phyloP scores from a whole-genome alignment of 768 basidiomycete genomes.

The Trametes cubensis region DNA sequence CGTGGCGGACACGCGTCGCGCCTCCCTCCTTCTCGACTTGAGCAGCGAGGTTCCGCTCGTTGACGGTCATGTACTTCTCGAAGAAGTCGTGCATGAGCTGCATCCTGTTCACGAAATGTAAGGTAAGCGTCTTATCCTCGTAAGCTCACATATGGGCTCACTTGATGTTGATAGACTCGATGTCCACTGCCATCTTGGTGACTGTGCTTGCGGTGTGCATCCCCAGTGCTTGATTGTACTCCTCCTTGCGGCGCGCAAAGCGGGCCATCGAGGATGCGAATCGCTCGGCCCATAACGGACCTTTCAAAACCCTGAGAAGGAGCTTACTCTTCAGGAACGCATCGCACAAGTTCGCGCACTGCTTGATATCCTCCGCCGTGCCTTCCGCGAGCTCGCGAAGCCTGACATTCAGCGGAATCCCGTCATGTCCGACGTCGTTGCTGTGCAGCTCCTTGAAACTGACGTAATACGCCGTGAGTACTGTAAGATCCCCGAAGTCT shows the following conservation, averaged over 20 bases:
- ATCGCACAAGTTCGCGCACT: conserved; percentile 49
- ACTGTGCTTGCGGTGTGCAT: conserved; percentile 38
- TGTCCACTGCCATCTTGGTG: conserved; percentile 2
- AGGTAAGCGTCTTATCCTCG: too few relatives aligned
- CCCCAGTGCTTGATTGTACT: conserved; percentile 41
- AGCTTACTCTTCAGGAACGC: conserved; percentile 45
- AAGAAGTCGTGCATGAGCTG: conserved; percentile 3
- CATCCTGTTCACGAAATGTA: not conserved
- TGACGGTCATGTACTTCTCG: not conserved
- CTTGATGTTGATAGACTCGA: conserved; percentile 12
- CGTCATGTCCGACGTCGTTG: conserved; percentile 35
- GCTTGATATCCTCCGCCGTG: conserved; percentile 45
- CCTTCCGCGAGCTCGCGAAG: conserved; percentile 33
- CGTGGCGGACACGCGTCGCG: not conserved
- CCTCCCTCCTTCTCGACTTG: conserved; percentile 1
- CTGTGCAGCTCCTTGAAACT: conserved; percentile 3
- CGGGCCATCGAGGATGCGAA: conserved; percentile 37
- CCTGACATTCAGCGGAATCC: conserved; percentile 35
- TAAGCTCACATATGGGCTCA: not conserved
- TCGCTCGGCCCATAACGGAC: conserved; percentile 41
- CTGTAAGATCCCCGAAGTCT: too few relatives aligned
- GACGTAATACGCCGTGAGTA: not conserved
- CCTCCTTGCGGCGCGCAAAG: conserved; percentile 40
- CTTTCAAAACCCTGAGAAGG: conserved; percentile 40
- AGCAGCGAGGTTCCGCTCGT: not conserved